These are phyloP conservation scores for Globisporangium sylvaticum DNA, from an alignment of 352 stramenopile species.

Conservation along the genomic window DNA sequence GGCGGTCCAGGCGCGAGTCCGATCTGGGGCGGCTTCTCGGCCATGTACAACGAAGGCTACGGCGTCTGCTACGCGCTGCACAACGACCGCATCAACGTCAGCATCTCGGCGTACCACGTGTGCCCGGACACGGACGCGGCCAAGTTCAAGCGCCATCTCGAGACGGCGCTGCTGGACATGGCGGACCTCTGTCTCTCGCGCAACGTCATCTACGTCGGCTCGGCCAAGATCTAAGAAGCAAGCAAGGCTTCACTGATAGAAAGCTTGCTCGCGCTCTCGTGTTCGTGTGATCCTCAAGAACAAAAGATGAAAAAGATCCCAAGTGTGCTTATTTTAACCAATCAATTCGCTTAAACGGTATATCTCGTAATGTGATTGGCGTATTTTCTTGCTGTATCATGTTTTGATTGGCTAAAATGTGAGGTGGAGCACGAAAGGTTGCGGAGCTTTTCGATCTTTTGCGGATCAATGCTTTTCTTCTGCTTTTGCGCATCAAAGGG, in stretches of 20 bases:
- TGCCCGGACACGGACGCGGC: conserved; percentile 74
- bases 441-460: conserved; percentile 21
- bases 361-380: not conserved
- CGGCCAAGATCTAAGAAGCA: conserved; percentile 74
- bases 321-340: conserved; percentile 15
- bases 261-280: no score
- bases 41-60: conserved; percentile 93
- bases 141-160: conserved; percentile 88
- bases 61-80: conserved; percentile 96
- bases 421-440: conserved; percentile 23
- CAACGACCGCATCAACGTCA: conserved; percentile 93
- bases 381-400: not conserved
- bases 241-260: not conserved
- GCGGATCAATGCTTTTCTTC: conserved; percentile 13
- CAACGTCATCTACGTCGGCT: conserved; percentile 89
- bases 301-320: not conserved
- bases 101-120: conserved; percentile 90
- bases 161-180: conserved; percentile 95
- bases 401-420: conserved; percentile 21
- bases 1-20: conserved; percentile 90
- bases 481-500: conserved; percentile 12
- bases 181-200: conserved; percentile 86
- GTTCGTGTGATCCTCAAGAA: not conserved
- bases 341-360: conserved; percentile 17
- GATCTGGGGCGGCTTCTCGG: conserved; percentile 96